Conservation (phyloP, 257 asterid genomes). For the Anisodus tanguticus region DNA sequence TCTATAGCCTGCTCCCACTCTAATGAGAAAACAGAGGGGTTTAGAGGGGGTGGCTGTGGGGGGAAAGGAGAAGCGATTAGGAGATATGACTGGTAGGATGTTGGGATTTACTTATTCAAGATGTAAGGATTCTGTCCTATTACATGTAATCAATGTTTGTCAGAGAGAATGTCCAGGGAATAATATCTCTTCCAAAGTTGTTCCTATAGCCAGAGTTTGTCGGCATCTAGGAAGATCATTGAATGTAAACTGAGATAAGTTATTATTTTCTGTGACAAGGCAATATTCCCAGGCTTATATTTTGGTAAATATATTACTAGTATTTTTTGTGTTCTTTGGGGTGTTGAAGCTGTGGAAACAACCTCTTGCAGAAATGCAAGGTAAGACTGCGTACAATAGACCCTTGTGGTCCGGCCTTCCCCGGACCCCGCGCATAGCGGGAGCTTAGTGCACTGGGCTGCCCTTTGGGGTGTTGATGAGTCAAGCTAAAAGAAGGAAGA, state of each 20-base stretch:
- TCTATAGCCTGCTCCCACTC: neutral
- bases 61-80: neutral
- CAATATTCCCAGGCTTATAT: neutral
- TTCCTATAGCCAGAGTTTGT: neutral
- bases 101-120: neutral
- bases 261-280: neutral
- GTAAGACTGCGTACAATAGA: too few species aligned
- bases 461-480: neutral
- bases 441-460: too few species aligned
- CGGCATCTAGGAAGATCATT: neutral
- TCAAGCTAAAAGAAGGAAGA: neutral
- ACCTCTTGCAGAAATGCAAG: too few species aligned
- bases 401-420: too few species aligned
- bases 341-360: too few species aligned
- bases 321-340: slow-evolving; percentile 7
- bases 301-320: neutral
- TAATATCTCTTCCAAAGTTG: neutral
- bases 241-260: neutral
- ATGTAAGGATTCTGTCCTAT: slow-evolving; percentile 9
- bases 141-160: neutral
- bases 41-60: neutral
- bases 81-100: neutral
- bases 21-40: neutral
- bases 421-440: too few species aligned
- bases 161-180: neutral